Percentiles rank a stretch among this genome's conserved stretches.
Evolutionary conservation across 2,329 filamentous ascomycete species (phyloP).

Genomic region (Epicoccum sorghinum): DNA sequence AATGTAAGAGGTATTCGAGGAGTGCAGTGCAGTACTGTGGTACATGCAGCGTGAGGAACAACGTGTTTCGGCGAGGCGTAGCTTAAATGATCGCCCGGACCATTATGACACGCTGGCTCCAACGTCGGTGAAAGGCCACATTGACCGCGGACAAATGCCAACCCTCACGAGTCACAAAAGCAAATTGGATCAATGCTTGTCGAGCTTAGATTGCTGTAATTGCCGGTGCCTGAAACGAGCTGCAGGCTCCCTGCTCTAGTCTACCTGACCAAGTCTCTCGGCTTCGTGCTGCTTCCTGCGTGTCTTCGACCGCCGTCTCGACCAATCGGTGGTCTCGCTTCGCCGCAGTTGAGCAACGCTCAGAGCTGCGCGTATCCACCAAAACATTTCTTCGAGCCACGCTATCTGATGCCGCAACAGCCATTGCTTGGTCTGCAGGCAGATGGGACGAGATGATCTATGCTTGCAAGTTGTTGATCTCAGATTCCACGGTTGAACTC

Average conservation of each 20-base stretch:
- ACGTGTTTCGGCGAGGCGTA: conserved; percentile 26
- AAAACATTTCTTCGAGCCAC: too few species aligned
- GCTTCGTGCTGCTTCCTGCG: conserved; percentile 11
- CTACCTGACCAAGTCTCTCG: neutral
- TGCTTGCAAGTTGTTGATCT: conserved; percentile 12
- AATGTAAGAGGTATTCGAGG: conserved; percentile 9
- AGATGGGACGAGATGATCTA: neutral
- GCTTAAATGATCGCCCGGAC: conserved; percentile 29
- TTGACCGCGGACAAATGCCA: conserved; percentile 32
- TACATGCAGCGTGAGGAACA: conserved; percentile 24
- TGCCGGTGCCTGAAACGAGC: conserved; percentile 20
- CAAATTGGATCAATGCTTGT: conserved; percentile 19
- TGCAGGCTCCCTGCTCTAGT: conserved; percentile 1
- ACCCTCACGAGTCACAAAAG: conserved; percentile 20
- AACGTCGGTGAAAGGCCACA: conserved; percentile 39
- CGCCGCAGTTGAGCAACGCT: conserved; percentile 14
- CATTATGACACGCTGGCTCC: conserved; percentile 39
- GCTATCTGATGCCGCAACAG: neutral
- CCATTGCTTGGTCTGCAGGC: too few species aligned
- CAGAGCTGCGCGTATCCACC: neutral
- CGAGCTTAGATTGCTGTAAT: conserved; percentile 13
- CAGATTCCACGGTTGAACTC: conserved; percentile 96
- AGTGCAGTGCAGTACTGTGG: conserved; percentile 23
- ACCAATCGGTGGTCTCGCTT: conserved; percentile 31
- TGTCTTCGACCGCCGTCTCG: neutral